Base-by-base conservation (phyloP, 1,139 yeast species). In the Petasospora fabianii region DNA sequence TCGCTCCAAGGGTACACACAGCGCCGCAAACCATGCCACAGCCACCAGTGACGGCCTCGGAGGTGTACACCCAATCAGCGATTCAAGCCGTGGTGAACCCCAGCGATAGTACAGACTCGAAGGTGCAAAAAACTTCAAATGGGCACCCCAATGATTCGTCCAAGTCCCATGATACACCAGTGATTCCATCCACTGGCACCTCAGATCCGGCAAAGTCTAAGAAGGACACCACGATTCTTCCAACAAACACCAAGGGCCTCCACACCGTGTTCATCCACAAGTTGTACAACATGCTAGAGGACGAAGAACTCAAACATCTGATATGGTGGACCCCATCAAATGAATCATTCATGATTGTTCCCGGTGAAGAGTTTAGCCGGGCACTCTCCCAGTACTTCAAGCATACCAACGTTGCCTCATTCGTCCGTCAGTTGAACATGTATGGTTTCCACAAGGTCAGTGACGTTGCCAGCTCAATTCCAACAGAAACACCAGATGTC, bases 361-460 rank as follows among this genome's bases (percentile, higher is more conserved):
- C 73, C 4, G 76, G 77, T 27, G 84, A 79, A 58, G 78, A 71
- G 53, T 78, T 79, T 51, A 69, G 78, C 42, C 70, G 72, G 52
- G 82, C 75, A 15, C 60, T 79, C 41, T 68, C 82, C 6, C 75
- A 68, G 38, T 83, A 80, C 60, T 83, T 83, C 62, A 83, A 83
- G 56, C 92, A 83, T 58, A 80, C 86, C 30, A 83, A 83, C 55
- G 81, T 82, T 37, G 85, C 90, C 1, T 77, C 85, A n/a, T 83
- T 83, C 59, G 84, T 83, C 20, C 71, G 92, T 40, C 92, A 83
- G 54, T 57, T 83, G 43, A 84, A 83, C 60, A 83, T 83, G 86
- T 83, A 83, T 56, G 92, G 87, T 1, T 63, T 63, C 47, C 90
- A 83, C 56, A 83, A 83, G 59, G 86, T 82, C 14, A 69, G 73